phyloP scores from a whole-genome alignment of 2,329 filamentous ascomycete species.

The Neurospora sp. region DNA sequence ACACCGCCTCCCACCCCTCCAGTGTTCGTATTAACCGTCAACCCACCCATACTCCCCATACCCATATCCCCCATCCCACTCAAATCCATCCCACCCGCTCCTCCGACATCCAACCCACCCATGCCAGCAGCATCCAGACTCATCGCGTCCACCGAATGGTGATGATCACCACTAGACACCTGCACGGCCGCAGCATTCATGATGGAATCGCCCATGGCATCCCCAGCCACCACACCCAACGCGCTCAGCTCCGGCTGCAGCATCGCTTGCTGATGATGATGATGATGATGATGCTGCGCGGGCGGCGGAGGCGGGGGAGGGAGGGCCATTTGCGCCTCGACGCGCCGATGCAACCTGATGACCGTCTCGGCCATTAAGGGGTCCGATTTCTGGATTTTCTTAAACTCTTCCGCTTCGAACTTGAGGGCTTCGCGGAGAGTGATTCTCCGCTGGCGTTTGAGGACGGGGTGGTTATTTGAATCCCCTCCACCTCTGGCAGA shows the following conservation, averaged over 20 bases:
- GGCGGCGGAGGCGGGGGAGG: constrained; percentile 25
- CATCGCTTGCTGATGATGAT: constrained; percentile 27
- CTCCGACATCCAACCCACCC: constrained; percentile 34
- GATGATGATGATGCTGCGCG: constrained; percentile 2
- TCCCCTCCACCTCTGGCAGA: not conserved
- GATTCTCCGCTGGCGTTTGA: constrained; percentile 34
- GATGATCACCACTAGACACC: constrained; percentile 18
- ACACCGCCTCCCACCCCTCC: constrained; percentile 14
- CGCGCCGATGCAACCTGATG: constrained; percentile 52
- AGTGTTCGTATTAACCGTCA: not conserved
- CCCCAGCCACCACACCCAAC: constrained; percentile 23
- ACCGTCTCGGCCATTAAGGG: constrained; percentile 48
- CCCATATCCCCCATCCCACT: constrained; percentile 18
- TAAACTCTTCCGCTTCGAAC: constrained; percentile 47
- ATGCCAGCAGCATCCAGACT: constrained; percentile 33
- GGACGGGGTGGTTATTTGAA: constrained; percentile 24
- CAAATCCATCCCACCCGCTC: constrained; percentile 22
- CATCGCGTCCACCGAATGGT: constrained; percentile 27
- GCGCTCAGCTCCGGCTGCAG: constrained; percentile 31
- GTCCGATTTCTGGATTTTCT: constrained; percentile 46
- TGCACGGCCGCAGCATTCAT: constrained; percentile 30
- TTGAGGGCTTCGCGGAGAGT: constrained; percentile 52
- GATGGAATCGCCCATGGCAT: constrained; percentile 30
- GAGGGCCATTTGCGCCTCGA: constrained; percentile 53
- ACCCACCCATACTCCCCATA: not conserved